Base-by-base conservation (phyloP, 2,329 filamentous ascomycete species). In the Neonectria magnoliae region DNA sequence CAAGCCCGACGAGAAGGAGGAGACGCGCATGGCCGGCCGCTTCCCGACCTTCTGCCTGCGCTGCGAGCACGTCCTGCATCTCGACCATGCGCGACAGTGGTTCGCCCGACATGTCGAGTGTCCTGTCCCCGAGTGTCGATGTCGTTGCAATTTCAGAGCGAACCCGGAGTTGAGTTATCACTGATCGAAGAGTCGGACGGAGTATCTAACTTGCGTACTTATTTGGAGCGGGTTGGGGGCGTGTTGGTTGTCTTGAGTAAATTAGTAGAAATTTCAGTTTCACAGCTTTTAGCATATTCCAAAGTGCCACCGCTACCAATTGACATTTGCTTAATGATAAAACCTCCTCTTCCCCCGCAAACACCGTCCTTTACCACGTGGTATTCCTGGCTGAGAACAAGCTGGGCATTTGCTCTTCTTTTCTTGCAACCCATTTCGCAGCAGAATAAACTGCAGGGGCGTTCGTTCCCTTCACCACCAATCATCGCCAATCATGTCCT, bases 21-120 rank as follows among this genome's bases (percentile, higher is more conserved):
- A 88, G 70, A 78, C 80, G 48, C 77, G 80, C 71, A 78, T 83
- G 76, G 83, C 84, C 50, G 87, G 86, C 3, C 82, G 84, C 50
- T 91, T 91, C 72, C 87, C 88, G n/a, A 90, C 88, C 0, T 91
- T 91, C 72, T 92, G 90, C 66, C 81, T 91, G 47, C 84, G 85
- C 69, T 92, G 90, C 74, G 88, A 91, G 72, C 90, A 92, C 73
- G 88, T 90, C 10, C 78, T 89, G 72, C 90, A 92, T 71, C 81
- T 91, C 62, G 89, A 91, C 70, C 90, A 91, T 73, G 88, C 89
- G 6, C 79, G 87, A 69, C 84, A 87, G 77, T 92, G 90, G 90
- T 92, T 91, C 71, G 81, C 84, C 7, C 79, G 87, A 33, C 89
- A 91, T 68, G 83, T 83, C 29, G 88, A 91, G 77, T 91, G 90